Evolutionary conservation across 805 yeast genomes (phyloP).

Genomic region (Starmerella khaoyaiensis): DNA sequence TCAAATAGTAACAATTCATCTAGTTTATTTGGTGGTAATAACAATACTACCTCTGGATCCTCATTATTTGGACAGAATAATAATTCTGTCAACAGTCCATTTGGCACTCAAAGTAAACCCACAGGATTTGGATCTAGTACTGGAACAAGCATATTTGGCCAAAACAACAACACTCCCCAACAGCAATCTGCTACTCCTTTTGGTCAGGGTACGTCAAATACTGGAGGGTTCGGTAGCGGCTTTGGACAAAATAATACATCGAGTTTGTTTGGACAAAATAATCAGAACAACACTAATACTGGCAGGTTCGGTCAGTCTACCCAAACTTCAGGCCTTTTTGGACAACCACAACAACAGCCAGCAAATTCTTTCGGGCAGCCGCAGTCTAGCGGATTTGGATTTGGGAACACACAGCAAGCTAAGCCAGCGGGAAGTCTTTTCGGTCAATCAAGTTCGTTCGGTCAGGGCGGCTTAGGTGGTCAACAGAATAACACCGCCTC

Average conservation of each 20-base stretch:
- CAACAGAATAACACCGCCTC: neutral
- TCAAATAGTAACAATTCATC: neutral
- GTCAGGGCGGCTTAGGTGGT: constrained; percentile 5
- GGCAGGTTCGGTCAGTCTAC: constrained; percentile 24
- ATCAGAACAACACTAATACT: constrained; percentile 18
- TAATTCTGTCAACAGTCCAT: constrained; percentile 1
- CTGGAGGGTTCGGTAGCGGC: neutral
- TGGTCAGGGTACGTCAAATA: constrained; percentile 5
- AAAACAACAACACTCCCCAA: constrained; percentile 4
- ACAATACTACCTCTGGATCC: constrained; percentile 22
- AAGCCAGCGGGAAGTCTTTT: constrained; percentile 12
- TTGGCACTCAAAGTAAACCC: constrained; percentile 1
- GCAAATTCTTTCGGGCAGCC: neutral
- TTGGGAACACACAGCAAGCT: constrained; percentile 5
- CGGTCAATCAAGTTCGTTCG: constrained; percentile 18
- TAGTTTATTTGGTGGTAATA: constrained; percentile 1
- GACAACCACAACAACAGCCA: constrained; percentile 3
- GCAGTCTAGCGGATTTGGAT: constrained; percentile 3
- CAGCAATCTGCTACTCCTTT: constrained; percentile 15
- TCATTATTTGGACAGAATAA: constrained; percentile 22
- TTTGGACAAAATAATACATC: neutral
- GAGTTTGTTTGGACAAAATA: constrained; percentile 6
- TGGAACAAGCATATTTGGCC: constrained; percentile 11
- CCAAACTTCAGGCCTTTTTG: neutral
- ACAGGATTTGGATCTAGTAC: constrained; percentile 4